A percentile compares a stretch with the other conserved stretches of the same genome.
phyloP scores from a whole-genome alignment of 139 green algal genomes.

The Trebouxia sp. region DNA sequence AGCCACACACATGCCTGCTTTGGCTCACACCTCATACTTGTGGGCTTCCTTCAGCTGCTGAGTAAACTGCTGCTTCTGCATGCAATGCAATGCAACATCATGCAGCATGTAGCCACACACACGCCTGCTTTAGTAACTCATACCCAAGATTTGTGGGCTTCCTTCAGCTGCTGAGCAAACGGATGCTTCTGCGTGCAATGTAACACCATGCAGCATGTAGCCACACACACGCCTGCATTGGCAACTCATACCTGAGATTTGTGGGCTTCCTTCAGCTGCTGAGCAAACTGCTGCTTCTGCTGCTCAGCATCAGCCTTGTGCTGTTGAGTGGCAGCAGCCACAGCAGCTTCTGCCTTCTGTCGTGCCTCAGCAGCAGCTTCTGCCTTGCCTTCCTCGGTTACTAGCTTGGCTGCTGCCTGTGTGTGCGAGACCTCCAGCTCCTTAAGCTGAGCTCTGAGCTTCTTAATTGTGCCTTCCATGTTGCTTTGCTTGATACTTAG shows the following conservation, averaged over 20 bases:
- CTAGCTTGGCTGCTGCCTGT: constrained; percentile 39
- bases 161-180: neutral
- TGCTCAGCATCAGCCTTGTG: constrained; percentile 63
- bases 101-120: neutral
- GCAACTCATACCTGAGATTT: constrained; percentile 57
- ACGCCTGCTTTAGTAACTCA: too few species aligned
- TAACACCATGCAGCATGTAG: neutral
- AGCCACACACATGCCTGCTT: neutral
- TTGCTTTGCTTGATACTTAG: constrained; percentile 80
- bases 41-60: too few species aligned
- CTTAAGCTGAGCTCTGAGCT: constrained; percentile 59
- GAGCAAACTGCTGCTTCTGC: constrained; percentile 60
- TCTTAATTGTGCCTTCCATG: constrained; percentile 76
- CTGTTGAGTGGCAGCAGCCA: constrained; percentile 29
- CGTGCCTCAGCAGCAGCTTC: constrained; percentile 15
- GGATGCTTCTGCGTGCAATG: neutral
- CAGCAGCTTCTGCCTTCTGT: constrained; percentile 14
- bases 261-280: constrained; percentile 54
- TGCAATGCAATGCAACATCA: neutral
- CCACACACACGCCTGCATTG: neutral
- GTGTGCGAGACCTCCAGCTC: constrained; percentile 49
- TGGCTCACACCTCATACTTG: neutral
- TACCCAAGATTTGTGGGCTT: too few species aligned
- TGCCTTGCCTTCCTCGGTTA: constrained; percentile 31
- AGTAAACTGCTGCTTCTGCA: constrained; percentile 1